Conservation (phyloP, 2,329 filamentous ascomycete genomes). For the Epicoccum sorghinum region DNA sequence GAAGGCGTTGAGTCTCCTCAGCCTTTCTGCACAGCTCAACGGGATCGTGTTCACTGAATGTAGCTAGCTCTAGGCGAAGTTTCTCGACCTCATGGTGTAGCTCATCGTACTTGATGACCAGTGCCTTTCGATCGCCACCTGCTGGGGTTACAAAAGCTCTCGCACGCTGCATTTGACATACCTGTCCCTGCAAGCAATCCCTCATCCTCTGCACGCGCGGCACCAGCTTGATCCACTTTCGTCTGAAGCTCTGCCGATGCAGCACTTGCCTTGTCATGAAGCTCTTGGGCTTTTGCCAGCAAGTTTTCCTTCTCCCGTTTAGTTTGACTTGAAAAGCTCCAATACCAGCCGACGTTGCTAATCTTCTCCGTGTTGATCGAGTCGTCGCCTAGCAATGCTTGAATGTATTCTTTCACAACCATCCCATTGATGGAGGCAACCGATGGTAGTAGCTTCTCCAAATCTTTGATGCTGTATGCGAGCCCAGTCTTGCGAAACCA, state of each 20-base stretch:
- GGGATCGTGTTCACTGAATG: constrained; percentile 55
- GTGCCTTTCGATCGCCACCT: constrained; percentile 46
- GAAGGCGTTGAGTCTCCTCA: constrained; percentile 36
- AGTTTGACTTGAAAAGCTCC: constrained; percentile 68
- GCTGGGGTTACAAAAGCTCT: background rate
- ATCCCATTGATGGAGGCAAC: constrained; percentile 69
- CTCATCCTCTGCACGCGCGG: constrained; percentile 48
- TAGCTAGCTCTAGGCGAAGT: constrained; percentile 51
- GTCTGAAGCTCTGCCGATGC: constrained; percentile 47
- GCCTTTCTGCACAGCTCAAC: constrained; percentile 52
- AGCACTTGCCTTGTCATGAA: constrained; percentile 46
- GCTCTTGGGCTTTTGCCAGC: constrained; percentile 46
- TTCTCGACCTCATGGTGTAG: constrained; percentile 46
- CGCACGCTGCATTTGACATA: constrained; percentile 9
- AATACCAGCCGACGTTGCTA: constrained; percentile 75
- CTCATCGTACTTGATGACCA: constrained; percentile 43
- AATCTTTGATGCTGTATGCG: constrained; percentile 70
- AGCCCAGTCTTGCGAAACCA: constrained; percentile 66
- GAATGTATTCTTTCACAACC: constrained; percentile 71
- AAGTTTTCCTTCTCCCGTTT: constrained; percentile 53
- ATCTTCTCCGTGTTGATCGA: constrained; percentile 72
- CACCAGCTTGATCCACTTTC: constrained; percentile 49
- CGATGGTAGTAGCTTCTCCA: constrained; percentile 67
- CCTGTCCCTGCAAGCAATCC: constrained; percentile 43
- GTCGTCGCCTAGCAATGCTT: constrained; percentile 65